Base-by-base conservation (phyloP, 768 basidiomycete genomes). In the Coprinopsis strossmayeri region DNA sequence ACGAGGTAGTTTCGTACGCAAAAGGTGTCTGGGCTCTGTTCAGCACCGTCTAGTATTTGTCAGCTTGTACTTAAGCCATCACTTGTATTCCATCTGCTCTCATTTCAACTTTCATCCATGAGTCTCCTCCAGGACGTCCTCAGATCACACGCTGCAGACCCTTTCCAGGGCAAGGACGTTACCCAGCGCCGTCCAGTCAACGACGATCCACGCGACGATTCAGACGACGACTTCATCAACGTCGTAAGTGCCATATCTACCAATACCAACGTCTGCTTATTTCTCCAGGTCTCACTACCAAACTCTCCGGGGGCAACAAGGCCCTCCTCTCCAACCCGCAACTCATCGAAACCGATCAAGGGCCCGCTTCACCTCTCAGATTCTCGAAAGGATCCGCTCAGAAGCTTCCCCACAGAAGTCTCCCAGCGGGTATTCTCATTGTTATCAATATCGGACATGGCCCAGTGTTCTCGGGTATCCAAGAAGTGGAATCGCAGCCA, bases 401-500 rank as follows among this genome's bases (percentile, higher is more conserved):
- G 72, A 53, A 73, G 67, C 1, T 74, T 96, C 38, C 87, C 90
- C 1, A 93, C 91, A 5, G 86, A 91, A 55, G 58, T 93, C 17
- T 83, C 84, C 0, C 91, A 94, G 57, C 71, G 77, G 15, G 81
- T 95, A 49, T 92, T 95, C 59, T 63, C 75, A 1, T 64, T 66
- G 45, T 69, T 96, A 4, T 64, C 77, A 11, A 67, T 86, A 24
- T 65, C 65, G 49, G 82, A 90, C 48, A 76, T 95, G 32, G 84
- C 87, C 3, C 74, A 77, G 47, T 93, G 90, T 58, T 77, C 91
- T 20, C 65, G 83, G 27, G 91, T 95, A 3, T 90, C 80, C 40
- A 83, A 78, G 64, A 87, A 91, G 66, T 96, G 93, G 93, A 77
- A 73, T 51, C 81, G 81, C 61, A 92, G 89, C 54, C 90, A 93